Base-by-base conservation (phyloP, 2,329 filamentous ascomycete species). In the Alternaria alternata region DNA sequence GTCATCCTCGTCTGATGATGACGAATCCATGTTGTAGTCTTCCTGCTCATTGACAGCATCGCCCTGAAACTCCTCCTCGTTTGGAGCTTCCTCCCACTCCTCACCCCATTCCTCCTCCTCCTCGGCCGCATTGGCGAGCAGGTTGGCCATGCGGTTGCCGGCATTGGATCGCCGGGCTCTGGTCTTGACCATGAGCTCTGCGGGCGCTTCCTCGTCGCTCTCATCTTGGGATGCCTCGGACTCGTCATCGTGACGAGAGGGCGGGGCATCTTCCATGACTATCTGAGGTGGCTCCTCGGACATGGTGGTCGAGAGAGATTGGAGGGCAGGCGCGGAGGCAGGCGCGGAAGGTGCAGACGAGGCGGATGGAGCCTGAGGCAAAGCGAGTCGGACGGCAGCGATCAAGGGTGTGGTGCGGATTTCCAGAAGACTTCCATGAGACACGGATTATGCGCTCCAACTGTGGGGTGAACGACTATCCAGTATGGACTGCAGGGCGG, bases 21-120 rank as follows among this genome's bases (percentile, higher is more conserved):
- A 78, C 41, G 76, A 94, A 71, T 96, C 93, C 82, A 97, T 90
- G 47, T 92, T 89, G 67, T 92, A 89, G 74, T 97, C 94, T 2
- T 82, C 79, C 58, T 86, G 83, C 46, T 87, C 85, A 38, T 89
- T 86, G 9, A 80, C 81, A 30, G 83, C 80, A 30, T 85, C 84
- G 62, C 83, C 79, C 14, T 78, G 77, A 59, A 84, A 80, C 42
- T 86, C 83, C 30, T 84, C 83, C 14, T 87, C 82, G 59, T 85
- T 84, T 30, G 85, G 89, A 7, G 85, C 87, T 70, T 93, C 90
- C 54, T 87, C 88, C 79, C 94, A 90, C 63, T 90, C 76, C 42
- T 78, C 76, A n/a, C 73, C 76, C 74, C 75, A 77, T 57, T 75
- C 63, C 51, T 76, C 68, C 30, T 79, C 78, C 59, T 75, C 73